These are phyloP conservation scores for Thalassiosira livingstoniorum DNA, from an alignment of 352 stramenopile species.

Conservation along the genomic window DNA sequence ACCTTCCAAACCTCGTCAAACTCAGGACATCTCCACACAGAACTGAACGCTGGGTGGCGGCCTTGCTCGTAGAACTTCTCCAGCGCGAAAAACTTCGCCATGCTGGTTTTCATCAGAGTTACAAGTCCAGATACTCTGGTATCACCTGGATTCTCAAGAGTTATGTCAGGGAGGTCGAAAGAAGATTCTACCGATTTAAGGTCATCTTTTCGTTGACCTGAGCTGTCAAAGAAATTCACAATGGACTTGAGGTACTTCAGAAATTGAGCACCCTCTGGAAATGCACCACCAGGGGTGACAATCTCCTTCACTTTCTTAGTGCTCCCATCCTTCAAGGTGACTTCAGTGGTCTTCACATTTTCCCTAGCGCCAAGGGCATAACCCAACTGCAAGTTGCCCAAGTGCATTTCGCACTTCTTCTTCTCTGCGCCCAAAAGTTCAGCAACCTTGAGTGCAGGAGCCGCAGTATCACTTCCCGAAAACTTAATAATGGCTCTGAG, in stretches of 20 bases:
- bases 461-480: conserved; percentile 7
- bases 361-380: conserved; percentile 16
- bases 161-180: not conserved
- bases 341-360: not conserved
- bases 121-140: not conserved
- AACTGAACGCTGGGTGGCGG: too few species aligned
- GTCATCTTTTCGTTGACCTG: conserved; percentile 10
- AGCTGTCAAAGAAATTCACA: conserved; percentile 13
- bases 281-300: conserved; percentile 9
- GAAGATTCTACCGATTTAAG: not conserved
- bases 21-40: too few species aligned
- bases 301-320: not conserved
- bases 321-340: not conserved
- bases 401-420: conserved; percentile 10
- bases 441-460: not conserved
- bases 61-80: too few species aligned
- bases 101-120: too few species aligned
- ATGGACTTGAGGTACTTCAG: not conserved
- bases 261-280: not conserved
- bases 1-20: too few species aligned
- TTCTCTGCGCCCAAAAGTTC: not conserved
- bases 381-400: not conserved
- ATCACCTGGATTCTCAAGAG: conserved; percentile 6
- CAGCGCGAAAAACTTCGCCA: too few species aligned
- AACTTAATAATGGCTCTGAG: not conserved